Evolutionary conservation across 306 rosid genomes (phyloP).

Genomic region (Delonix regia): DNA sequence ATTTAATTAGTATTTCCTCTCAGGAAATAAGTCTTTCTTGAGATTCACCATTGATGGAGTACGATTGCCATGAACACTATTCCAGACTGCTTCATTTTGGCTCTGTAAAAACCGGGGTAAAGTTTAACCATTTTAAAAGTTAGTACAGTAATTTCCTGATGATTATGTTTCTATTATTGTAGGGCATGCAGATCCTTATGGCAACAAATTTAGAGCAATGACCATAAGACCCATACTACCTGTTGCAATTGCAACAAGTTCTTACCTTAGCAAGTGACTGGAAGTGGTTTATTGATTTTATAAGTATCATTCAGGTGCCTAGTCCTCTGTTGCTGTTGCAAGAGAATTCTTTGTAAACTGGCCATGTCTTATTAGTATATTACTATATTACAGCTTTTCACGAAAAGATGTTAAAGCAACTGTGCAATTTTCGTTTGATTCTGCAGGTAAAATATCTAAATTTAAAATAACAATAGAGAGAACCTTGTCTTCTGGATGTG

Average conservation of each 20-base stretch:
- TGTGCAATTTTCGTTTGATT: not conserved
- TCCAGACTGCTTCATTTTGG: not conserved
- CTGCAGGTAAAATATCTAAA: slow-evolving; percentile 26
- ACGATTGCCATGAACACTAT: not conserved
- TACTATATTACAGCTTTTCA: not conserved
- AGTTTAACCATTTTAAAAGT: not conserved
- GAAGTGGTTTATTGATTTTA: slow-evolving; percentile 25
- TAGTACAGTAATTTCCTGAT: not conserved
- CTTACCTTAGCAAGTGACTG: slow-evolving; percentile 6
- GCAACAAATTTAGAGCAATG: slow-evolving; percentile 21
- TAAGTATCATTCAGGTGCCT: not conserved
- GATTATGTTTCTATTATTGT: slow-evolving; percentile 21
- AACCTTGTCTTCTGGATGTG: not conserved
- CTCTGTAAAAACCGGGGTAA: not conserved
- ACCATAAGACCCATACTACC: not conserved
- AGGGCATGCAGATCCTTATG: slow-evolving; percentile 14
- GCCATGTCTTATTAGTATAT: not conserved
- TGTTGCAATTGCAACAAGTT: not conserved
- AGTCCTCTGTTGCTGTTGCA: slow-evolving; percentile 24
- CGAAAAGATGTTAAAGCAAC: not conserved
- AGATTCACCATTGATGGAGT: not conserved
- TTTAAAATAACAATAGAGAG: not conserved
- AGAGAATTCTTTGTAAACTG: slow-evolving; percentile 20
- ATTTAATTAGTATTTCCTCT: not conserved
- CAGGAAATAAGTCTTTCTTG: not conserved